Percentiles rank a stretch among this genome's conserved stretches.
These are phyloP conservation scores for Clonostachys rhizophaga DNA, from an alignment of 2,329 filamentous ascomycete species.

Conservation along the genomic window DNA sequence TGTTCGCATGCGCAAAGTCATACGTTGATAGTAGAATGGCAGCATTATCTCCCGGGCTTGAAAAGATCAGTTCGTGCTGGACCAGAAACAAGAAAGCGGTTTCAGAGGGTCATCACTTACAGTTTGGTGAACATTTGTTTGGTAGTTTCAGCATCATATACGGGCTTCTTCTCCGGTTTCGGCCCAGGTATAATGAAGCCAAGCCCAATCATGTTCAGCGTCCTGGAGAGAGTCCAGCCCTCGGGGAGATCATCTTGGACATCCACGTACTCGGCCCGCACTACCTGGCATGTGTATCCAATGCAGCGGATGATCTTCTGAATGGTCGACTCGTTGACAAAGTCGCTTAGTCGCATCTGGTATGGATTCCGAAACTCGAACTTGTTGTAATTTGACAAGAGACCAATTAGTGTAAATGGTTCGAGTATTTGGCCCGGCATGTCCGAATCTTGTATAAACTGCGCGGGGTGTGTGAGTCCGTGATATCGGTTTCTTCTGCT, in stretches of 20 bases:
- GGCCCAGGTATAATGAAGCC: conserved; percentile 68
- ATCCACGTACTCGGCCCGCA: conserved; percentile 74
- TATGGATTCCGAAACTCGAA: conserved; percentile 99
- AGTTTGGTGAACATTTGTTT: conserved; percentile 77
- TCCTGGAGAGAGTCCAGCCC: conserved; percentile 79
- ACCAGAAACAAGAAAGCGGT: too few species aligned
- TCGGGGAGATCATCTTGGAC: conserved; percentile 88
- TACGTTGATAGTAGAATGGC: conserved; percentile 82
- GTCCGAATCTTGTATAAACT: conserved; percentile 81
- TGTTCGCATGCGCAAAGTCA: conserved; percentile 92
- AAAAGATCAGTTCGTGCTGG: conserved; percentile 2
- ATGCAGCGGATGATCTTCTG: conserved; percentile 75
- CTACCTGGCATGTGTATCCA: conserved; percentile 62
- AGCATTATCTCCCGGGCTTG: conserved; percentile 72
- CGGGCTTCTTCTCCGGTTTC: conserved; percentile 51
- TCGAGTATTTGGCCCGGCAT: conserved; percentile 58
- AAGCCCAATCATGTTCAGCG: conserved; percentile 80
- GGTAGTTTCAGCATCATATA: conserved; percentile 71
- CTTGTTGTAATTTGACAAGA: conserved; percentile 97
- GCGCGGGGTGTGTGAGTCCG: not conserved
- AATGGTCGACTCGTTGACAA: conserved; percentile 88
- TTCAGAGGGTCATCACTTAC: conserved; percentile 41
- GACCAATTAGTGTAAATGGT: conserved; percentile 77
- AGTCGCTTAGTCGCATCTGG: conserved; percentile 84
- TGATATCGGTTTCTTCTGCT: not conserved